phyloP scores from a whole-genome alignment of 371 early-diverging fungal genomes.

The Rhizopus arrhizus region DNA sequence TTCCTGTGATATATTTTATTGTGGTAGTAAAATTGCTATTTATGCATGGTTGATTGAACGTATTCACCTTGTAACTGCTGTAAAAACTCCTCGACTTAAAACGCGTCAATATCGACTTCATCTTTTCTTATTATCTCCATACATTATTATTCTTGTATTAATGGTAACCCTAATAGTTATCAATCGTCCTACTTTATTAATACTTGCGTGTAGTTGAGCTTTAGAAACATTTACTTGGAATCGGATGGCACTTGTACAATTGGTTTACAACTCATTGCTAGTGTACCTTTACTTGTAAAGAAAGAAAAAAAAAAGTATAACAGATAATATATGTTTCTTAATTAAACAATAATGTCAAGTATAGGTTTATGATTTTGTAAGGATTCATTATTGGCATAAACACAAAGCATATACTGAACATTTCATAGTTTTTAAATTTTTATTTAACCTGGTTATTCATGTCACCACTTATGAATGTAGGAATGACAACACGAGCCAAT shows the following conservation, averaged over 20 bases:
- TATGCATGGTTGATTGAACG: conserved; percentile 56
- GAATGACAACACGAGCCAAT: conserved; percentile 43
- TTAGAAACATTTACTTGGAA: conserved; percentile 45
- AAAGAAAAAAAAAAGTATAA: background rate
- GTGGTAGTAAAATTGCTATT: conserved; percentile 50
- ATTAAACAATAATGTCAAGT: background rate
- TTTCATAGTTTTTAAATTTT: conserved; percentile 41
- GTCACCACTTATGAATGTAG: conserved; percentile 43
- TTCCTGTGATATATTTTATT: conserved; percentile 51
- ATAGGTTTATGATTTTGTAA: conserved; percentile 49
- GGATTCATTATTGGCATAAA: background rate
- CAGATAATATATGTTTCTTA: background rate
- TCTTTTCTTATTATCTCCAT: conserved; percentile 48
- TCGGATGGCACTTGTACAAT: conserved; percentile 51
- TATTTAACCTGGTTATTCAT: conserved; percentile 58
- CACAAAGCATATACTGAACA: background rate
- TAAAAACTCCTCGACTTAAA: conserved; percentile 44
- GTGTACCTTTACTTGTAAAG: conserved; percentile 50
- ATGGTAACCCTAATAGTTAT: conserved; percentile 33
- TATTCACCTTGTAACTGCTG: conserved; percentile 49
- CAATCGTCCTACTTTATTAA: conserved; percentile 15
- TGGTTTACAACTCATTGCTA: conserved; percentile 53
- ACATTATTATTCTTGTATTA: conserved; percentile 45
- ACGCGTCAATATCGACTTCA: conserved; percentile 52
- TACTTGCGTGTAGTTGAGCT: conserved; percentile 20